These are phyloP conservation scores for Alternaria brassicicola DNA, from an alignment of 2,329 filamentous ascomycete species.

Conservation along the genomic window DNA sequence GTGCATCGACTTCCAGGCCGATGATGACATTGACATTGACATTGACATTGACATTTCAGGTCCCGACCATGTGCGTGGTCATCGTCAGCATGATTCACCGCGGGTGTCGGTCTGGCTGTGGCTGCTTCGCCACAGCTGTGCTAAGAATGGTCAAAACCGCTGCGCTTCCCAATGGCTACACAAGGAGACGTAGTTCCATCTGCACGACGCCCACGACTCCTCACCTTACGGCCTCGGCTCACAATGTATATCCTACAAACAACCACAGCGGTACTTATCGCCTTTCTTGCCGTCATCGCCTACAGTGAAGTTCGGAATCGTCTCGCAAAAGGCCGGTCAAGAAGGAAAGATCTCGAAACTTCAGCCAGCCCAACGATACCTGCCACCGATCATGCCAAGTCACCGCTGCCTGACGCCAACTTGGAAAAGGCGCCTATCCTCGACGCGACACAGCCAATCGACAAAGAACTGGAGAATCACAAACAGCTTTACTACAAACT, in stretches of 20 bases:
- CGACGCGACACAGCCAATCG: background rate
- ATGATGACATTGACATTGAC: constrained; percentile 12
- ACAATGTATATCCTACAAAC: constrained; percentile 30
- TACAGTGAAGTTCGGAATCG: constrained; percentile 25
- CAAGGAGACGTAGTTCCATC: background rate
- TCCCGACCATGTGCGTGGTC: background rate
- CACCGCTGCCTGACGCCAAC: background rate
- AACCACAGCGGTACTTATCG: constrained; percentile 27
- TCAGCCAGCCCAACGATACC: constrained; percentile 16
- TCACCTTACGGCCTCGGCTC: background rate
- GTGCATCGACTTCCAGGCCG: background rate
- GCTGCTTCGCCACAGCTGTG: background rate
- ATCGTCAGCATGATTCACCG: constrained; percentile 10
- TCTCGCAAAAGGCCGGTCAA: constrained; percentile 19
- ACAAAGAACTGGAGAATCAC: constrained; percentile 17
- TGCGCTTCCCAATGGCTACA: background rate
- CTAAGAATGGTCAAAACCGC: background rate
- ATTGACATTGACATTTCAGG: background rate
- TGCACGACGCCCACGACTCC: background rate
- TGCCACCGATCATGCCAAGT: background rate
- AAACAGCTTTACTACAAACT: constrained; percentile 51
- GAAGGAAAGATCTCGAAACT: constrained; percentile 24
- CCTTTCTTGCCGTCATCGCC: constrained; percentile 26
- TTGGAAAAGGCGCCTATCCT: background rate
- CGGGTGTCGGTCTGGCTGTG: background rate